These are phyloP conservation scores for Phytophthora melonis DNA, from an alignment of 352 stramenopile species.

Conservation along the genomic window DNA sequence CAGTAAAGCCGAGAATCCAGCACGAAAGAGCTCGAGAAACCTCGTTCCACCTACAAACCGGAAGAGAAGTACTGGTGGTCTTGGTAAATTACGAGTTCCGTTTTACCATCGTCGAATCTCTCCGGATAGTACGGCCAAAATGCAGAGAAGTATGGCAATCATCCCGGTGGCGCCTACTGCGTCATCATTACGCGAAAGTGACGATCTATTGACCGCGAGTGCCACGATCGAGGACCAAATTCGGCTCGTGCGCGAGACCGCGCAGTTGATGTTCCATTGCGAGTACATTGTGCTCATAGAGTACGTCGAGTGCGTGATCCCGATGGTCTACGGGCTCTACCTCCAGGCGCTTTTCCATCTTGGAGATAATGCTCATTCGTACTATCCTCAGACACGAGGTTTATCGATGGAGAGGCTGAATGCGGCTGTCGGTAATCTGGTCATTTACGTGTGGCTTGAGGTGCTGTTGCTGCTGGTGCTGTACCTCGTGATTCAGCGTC, in stretches of 20 bases:
- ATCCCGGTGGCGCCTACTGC: background rate
- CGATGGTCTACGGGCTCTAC: conserved; percentile 19
- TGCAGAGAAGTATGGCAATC: background rate
- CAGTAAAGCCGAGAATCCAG: background rate
- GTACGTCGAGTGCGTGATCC: conserved; percentile 30
- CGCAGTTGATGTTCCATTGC: conserved; percentile 31
- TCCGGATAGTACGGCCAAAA: background rate
- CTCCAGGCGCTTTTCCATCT: conserved; percentile 36
- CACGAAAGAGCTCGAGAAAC: background rate
- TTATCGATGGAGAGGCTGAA: conserved; percentile 12
- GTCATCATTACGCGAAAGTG: background rate
- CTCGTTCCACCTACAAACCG: background rate
- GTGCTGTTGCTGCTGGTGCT: conserved; percentile 8
- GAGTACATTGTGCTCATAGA: conserved; percentile 32
- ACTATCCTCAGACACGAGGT: conserved; percentile 10
- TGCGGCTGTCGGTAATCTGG: conserved; percentile 1
- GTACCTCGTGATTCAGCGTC: conserved; percentile 12
- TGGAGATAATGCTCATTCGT: background rate
- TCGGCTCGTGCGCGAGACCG: background rate
- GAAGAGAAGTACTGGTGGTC: background rate
- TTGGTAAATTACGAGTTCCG: background rate
- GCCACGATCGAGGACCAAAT: conserved; percentile 8
- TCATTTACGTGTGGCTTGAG: conserved; percentile 11
- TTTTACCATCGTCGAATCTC: background rate
- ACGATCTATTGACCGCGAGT: background rate